phyloP scores from a whole-genome alignment of 2,329 filamentous ascomycete species.

The Alternaria rosae region DNA sequence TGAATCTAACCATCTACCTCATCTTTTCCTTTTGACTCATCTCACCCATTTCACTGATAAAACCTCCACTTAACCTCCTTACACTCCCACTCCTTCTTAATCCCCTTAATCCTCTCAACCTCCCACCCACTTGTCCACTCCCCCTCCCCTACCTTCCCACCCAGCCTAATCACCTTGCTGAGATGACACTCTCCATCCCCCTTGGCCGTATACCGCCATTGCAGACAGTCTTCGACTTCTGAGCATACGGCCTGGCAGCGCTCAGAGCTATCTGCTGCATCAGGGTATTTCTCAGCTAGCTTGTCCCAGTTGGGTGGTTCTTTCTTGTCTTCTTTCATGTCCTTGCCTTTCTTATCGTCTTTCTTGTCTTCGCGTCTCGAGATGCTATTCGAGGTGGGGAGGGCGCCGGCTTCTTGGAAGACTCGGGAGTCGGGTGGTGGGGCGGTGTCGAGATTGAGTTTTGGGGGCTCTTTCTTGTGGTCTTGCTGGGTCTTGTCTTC shows the following conservation, averaged over 20 bases:
- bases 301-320: slow-evolving; percentile 24
- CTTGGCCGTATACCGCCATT: slow-evolving; percentile 42
- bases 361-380: slow-evolving; percentile 2
- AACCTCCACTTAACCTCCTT: slow-evolving; percentile 40
- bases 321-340: slow-evolving; percentile 7
- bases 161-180: slow-evolving; percentile 42
- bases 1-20: not conserved
- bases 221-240: slow-evolving; percentile 42
- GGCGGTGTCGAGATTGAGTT: not conserved
- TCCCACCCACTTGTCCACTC: slow-evolving; percentile 49
- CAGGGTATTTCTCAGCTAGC: slow-evolving; percentile 24
- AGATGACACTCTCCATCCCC: slow-evolving; percentile 44
- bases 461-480: not conserved
- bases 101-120: slow-evolving; percentile 36
- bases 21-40: not conserved
- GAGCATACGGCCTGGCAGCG: slow-evolving; percentile 41
- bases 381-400: not conserved
- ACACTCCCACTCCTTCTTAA: slow-evolving; percentile 36
- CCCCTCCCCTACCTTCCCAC: slow-evolving; percentile 26
- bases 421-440: not conserved
- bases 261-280: slow-evolving; percentile 32
- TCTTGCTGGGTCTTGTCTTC: not conserved
- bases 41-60: slow-evolving; percentile 20
- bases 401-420: slow-evolving; percentile 1
- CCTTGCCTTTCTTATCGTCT: not conserved